Evolutionary conservation across 345 rosid genomes (phyloP).

Genomic region (Excoecaria cochinchinensis): DNA sequence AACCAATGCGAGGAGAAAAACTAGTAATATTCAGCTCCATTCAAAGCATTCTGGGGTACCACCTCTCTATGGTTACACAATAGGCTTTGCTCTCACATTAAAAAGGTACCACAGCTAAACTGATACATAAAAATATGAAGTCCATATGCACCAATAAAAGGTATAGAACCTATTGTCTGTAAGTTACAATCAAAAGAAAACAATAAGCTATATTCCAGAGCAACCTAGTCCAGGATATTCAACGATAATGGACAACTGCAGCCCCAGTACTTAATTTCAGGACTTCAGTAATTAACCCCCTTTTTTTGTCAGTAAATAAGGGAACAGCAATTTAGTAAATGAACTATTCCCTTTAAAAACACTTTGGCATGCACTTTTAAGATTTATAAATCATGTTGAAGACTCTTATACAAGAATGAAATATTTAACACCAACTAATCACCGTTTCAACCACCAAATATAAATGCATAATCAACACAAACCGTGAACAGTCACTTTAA

Average conservation of each 20-base stretch:
- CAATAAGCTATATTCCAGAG: too few species aligned
- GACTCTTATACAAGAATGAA: conserved; percentile 26
- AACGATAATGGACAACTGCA: background rate
- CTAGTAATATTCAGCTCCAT: background rate
- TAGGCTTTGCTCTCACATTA: background rate
- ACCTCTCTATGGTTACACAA: background rate
- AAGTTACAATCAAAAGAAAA: background rate
- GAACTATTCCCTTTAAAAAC: background rate
- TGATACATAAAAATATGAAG: background rate
- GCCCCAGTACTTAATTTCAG: background rate
- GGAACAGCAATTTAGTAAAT: background rate
- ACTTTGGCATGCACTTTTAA: background rate
- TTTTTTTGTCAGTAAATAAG: background rate
- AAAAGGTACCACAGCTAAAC: background rate
- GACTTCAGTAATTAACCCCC: background rate
- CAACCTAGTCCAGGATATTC: background rate
- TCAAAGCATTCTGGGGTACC: background rate
- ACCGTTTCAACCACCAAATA: conserved; percentile 24
- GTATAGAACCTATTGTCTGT: background rate
- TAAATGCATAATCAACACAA: conserved; percentile 40
- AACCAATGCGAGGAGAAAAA: background rate
- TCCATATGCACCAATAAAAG: background rate
- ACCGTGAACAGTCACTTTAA: conserved; percentile 88
- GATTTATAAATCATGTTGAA: conserved; percentile 13
- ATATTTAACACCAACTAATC: conserved; percentile 30